Conservation (phyloP, 202 grass and related monocot genomes). For the Schoenoplectus triqueter region DNA sequence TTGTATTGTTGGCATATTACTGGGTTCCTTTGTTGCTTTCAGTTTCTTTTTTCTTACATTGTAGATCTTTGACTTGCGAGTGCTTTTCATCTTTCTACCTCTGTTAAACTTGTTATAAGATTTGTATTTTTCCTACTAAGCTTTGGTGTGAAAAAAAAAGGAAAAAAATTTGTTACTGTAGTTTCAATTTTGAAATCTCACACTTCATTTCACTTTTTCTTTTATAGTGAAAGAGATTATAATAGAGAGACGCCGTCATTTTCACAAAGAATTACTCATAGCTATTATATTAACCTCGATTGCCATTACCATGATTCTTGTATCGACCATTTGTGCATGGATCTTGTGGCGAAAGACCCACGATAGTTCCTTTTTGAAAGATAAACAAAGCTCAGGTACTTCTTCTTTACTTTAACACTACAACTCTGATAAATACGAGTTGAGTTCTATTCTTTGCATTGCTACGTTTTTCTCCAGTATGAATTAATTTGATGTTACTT, state of each 20-base stretch:
- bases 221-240: conserved; percentile 48
- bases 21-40: conserved; percentile 15
- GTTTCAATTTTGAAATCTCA: conserved; percentile 26
- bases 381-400: conserved; percentile 65
- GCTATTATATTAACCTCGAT: conserved; percentile 61
- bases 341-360: conserved; percentile 61
- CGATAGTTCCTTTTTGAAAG: conserved; percentile 45
- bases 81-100: background rate
- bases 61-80: conserved; percentile 34
- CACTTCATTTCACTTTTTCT: conserved; percentile 18
- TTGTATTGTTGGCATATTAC: background rate
- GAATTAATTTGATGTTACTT: background rate
- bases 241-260: conserved; percentile 46
- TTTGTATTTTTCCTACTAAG: conserved; percentile 14
- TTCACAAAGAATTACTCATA: conserved; percentile 56
- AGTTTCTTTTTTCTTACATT: conserved; percentile 24
- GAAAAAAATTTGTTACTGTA: background rate
- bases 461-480: background rate
- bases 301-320: conserved; percentile 43
- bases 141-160: background rate
- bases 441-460: conserved; percentile 5
- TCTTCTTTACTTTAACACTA: background rate
- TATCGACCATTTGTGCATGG: conserved; percentile 50
- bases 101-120: conserved; percentile 3
- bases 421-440: background rate